These are phyloP conservation scores for Fragaria iinumae DNA, from an alignment of 306 rosid species.

Conservation along the genomic window DNA sequence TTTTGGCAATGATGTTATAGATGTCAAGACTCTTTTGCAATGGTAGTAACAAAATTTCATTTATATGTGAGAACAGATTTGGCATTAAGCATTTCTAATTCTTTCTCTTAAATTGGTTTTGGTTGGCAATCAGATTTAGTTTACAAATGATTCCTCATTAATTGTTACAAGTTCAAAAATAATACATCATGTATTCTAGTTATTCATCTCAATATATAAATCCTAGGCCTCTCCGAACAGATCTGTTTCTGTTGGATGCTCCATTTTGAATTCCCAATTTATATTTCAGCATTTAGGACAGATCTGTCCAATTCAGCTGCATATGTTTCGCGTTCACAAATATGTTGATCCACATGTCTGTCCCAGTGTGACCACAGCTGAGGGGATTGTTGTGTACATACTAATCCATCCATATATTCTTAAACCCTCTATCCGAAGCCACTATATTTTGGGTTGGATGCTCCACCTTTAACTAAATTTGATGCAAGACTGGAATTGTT, in stretches of 20 bases:
- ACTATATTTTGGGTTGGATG: neutral
- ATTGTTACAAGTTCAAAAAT: neutral
- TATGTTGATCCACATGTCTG: neutral
- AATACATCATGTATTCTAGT: neutral
- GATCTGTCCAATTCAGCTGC: neutral
- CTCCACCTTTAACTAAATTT: neutral
- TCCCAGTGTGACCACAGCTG: neutral
- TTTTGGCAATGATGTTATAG: neutral
- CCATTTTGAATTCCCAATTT: neutral
- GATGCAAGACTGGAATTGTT: neutral
- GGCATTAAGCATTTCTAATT: neutral
- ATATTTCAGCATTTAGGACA: neutral
- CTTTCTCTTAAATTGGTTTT: neutral
- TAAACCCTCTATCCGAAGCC: neutral
- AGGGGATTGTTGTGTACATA: neutral
- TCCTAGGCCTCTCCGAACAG: neutral
- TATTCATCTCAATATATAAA: slow-evolving; percentile 4
- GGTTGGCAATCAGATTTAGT: neutral
- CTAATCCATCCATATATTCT: neutral
- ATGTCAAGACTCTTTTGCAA: neutral
- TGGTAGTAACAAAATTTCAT: no score
- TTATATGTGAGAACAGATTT: neutral
- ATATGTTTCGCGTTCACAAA: neutral
- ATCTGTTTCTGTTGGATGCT: neutral
- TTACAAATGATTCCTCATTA: neutral